phyloP scores from a whole-genome alignment of 495 filamentous ascomycete genomes.

The Trichodelitschia bisporula region DNA sequence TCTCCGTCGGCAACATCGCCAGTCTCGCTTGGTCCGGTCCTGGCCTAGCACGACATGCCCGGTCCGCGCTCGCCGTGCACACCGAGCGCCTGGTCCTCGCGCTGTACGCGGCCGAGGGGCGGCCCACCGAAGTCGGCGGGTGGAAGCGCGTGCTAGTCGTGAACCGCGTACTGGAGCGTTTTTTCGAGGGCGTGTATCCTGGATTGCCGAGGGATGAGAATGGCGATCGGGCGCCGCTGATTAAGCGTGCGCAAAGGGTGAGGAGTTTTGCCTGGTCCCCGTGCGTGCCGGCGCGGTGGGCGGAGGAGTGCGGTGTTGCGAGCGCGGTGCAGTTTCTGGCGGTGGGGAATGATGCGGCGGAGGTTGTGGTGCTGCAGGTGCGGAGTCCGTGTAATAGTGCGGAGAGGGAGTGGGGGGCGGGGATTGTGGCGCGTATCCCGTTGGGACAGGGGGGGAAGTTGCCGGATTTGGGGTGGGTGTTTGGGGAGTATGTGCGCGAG shows the following conservation, averaged over 20 bases:
- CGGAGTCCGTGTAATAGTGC: not conserved
- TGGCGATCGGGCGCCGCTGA: no score
- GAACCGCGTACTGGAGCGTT: not conserved
- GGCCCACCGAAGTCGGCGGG: not conserved
- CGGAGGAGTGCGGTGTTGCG: not conserved
- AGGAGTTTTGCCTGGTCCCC: no score
- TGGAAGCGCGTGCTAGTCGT: slow-evolving; percentile 1
- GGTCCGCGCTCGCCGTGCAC: not conserved
- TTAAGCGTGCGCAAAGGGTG: no score
- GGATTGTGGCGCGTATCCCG: no score
- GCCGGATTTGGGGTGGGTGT: no score
- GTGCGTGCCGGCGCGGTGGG: no score
- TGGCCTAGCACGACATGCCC: not conserved
- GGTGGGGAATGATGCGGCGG: not conserved
- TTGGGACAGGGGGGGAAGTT: no score
- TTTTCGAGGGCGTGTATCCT: not conserved
- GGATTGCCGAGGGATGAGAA: not conserved
- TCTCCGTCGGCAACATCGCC: not conserved
- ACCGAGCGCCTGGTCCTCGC: not conserved
- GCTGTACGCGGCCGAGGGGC: not conserved
- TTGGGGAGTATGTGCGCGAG: no score
- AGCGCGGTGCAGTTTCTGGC: not conserved
- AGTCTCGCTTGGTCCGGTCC: not conserved
- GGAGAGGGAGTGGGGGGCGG: no score
- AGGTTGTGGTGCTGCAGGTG: not conserved